phyloP scores from a whole-genome alignment of 2,329 filamentous ascomycete species.

The Trichophyton simii region DNA sequence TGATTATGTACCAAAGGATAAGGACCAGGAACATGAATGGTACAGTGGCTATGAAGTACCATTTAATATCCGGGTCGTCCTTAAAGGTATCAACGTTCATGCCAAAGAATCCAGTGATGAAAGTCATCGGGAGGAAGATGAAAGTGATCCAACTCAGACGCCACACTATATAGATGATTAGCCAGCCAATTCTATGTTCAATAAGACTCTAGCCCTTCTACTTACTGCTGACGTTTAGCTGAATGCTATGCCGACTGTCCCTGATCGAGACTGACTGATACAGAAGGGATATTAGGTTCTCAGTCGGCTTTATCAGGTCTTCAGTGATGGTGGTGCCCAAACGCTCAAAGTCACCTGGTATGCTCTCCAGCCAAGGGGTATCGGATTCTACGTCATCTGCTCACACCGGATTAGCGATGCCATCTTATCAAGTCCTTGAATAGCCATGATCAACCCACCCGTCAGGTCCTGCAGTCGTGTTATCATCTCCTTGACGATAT shows the following conservation, averaged over 20 bases:
- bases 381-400: conserved; percentile 18
- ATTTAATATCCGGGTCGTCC: conserved; percentile 34
- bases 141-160: conserved; percentile 30
- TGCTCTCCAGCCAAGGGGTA: conserved; percentile 31
- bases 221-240: conserved; percentile 40
- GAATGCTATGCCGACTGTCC: conserved; percentile 38
- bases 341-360: conserved; percentile 33
- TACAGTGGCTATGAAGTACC: conserved; percentile 38
- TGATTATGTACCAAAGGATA: conserved; percentile 37
- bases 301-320: conserved; percentile 40
- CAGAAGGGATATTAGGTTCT: conserved; percentile 39
- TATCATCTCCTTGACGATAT: conserved; percentile 37
- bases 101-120: conserved; percentile 36
- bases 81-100: conserved; percentile 42
- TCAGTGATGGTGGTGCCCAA: conserved; percentile 38
- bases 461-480: conserved; percentile 32
- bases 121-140: conserved; percentile 36
- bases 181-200: background rate
- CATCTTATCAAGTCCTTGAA: conserved; percentile 9
- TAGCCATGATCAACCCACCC: conserved; percentile 12
- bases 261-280: conserved; percentile 43
- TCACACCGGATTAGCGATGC: conserved; percentile 7
- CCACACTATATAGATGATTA: conserved; percentile 16
- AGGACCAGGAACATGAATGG: conserved; percentile 38
- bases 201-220: conserved; percentile 4